These are phyloP conservation scores for Dictyostelium intermedium DNA, from an alignment of 78 protist genomes.

Conservation along the genomic window DNA sequence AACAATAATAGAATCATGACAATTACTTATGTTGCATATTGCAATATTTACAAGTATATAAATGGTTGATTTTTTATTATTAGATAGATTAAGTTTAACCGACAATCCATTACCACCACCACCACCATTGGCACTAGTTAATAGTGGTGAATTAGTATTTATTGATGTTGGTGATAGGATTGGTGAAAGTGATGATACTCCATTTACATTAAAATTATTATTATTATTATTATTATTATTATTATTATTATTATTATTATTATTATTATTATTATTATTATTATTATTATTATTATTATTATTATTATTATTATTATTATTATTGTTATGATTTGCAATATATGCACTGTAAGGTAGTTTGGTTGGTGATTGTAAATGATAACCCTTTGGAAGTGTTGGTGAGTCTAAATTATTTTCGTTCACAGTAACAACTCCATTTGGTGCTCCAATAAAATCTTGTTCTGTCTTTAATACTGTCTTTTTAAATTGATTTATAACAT, in stretches of 20 bases:
- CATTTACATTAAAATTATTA: background rate
- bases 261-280: background rate
- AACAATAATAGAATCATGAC: conserved; percentile 56
- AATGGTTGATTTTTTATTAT: conserved; percentile 34
- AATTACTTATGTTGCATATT: background rate
- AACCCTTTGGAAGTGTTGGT: background rate
- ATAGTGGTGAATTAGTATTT: background rate
- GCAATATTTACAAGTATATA: conserved; percentile 42
- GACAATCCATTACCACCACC: background rate
- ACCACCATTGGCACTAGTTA: background rate
- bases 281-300: background rate
- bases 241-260: background rate
- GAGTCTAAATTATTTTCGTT: background rate
- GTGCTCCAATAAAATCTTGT: conserved; percentile 27
- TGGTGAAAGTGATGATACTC: conserved; percentile 15
- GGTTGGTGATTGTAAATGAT: background rate
- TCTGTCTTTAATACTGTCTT: conserved; percentile 56
- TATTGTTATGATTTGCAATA: background rate
- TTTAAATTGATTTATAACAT: conserved; percentile 25
- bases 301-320: background rate
- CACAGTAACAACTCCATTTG: background rate
- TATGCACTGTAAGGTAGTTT: conserved; percentile 1
- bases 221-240: background rate
- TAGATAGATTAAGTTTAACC: background rate
- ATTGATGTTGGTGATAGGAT: background rate